phyloP scores from a whole-genome alignment of 805 yeast genomes.

The Saturnispora kantuleensis region DNA sequence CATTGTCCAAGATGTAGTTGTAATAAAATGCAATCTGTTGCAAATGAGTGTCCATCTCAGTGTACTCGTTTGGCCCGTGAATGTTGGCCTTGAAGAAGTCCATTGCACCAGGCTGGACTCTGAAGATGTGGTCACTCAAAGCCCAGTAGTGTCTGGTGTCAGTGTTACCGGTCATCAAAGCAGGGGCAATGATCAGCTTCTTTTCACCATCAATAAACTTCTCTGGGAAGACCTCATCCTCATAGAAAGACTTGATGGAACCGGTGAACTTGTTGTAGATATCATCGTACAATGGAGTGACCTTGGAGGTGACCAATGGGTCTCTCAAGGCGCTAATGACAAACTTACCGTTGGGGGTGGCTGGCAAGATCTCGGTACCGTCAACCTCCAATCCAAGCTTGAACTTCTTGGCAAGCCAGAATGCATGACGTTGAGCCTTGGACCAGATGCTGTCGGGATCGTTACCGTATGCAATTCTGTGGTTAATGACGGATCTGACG shows the following conservation, averaged over 20 bases:
- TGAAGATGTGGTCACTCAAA: constrained; percentile 47
- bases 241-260: constrained; percentile 50
- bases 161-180: constrained; percentile 58
- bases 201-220: constrained; percentile 11
- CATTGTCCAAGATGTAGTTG: constrained; percentile 10
- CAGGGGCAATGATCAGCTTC: constrained; percentile 39
- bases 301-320: constrained; percentile 34
- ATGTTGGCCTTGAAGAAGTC: constrained; percentile 24
- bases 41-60: constrained; percentile 47
- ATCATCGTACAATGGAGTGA: constrained; percentile 32
- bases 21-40: constrained; percentile 36
- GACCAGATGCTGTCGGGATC: constrained; percentile 25
- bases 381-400: constrained; percentile 29
- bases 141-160: constrained; percentile 60
- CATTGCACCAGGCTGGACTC: constrained; percentile 39
- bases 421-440: constrained; percentile 26
- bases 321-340: constrained; percentile 12
- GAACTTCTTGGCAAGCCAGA: constrained; percentile 26
- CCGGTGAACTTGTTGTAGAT: constrained; percentile 55
- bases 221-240: constrained; percentile 33
- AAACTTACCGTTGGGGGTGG: constrained; percentile 20
- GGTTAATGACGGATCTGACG: constrained; percentile 45
- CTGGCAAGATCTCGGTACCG: constrained; percentile 22
- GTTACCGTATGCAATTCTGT: constrained; percentile 47
- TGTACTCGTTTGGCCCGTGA: constrained; percentile 59